Conservation (phyloP, 768 basidiomycete species). For the Pisolithus microcarpus region DNA sequence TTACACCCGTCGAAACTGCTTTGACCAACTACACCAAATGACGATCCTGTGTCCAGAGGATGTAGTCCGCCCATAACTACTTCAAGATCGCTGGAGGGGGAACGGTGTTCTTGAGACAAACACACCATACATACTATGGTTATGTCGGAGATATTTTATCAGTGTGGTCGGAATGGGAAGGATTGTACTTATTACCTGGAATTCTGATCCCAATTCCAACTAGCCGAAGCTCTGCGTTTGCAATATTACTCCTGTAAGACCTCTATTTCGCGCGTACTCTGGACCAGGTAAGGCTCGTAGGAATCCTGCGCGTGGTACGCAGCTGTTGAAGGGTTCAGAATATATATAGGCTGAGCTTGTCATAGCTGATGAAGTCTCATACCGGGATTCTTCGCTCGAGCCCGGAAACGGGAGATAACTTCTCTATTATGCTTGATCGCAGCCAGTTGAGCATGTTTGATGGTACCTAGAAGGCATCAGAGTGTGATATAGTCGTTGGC, state of each 20-base stretch:
- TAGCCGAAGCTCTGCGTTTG: background rate
- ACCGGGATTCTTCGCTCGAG: slow-evolving; percentile 48
- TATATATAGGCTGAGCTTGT: background rate
- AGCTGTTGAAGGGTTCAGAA: slow-evolving; percentile 26
- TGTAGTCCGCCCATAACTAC: too few species aligned
- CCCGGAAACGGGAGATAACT: slow-evolving; percentile 61
- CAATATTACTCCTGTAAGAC: slow-evolving; percentile 49
- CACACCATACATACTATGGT: too few species aligned
- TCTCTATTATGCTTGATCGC: slow-evolving; percentile 69
- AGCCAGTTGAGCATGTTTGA: slow-evolving; percentile 76
- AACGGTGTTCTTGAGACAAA: too few species aligned
- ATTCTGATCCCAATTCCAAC: too few species aligned
- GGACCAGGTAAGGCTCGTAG: slow-evolving; percentile 50
- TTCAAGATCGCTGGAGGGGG: too few species aligned
- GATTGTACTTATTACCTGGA: too few species aligned
- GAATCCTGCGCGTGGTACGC: slow-evolving; percentile 46
- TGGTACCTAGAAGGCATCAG: slow-evolving; percentile 51
- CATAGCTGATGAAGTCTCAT: background rate
- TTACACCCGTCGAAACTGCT: too few species aligned
- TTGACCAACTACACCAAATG: too few species aligned
- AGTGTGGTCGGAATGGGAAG: too few species aligned
- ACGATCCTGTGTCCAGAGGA: too few species aligned
- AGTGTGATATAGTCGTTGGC: background rate
- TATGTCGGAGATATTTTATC: too few species aligned
- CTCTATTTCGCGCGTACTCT: slow-evolving; percentile 55